These are phyloP conservation scores for rapeseed (Brassica napus) DNA, from an alignment of 345 rosid species.

Conservation along the genomic window DNA sequence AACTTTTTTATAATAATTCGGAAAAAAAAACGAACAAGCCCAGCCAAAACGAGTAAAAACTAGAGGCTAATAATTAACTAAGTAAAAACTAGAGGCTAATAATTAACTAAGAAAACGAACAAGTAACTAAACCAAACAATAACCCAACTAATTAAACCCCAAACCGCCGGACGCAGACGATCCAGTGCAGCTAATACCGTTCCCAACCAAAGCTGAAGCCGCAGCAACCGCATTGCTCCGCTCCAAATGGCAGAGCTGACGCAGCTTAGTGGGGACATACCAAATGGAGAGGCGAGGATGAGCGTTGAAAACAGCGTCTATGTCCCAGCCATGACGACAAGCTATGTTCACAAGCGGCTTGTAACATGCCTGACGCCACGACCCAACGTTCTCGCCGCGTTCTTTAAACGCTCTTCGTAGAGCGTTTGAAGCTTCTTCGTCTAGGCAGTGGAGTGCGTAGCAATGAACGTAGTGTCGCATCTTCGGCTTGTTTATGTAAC, in stretches of 20 bases:
- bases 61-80: slow-evolving; percentile 2
- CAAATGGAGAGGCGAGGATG: slow-evolving; percentile 88
- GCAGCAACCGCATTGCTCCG: slow-evolving; percentile 56
- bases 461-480: slow-evolving; percentile 98
- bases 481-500: slow-evolving; percentile 97
- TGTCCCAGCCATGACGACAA: slow-evolving; percentile 87
- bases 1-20: no score
- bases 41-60: not conserved
- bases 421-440: slow-evolving; percentile 79
- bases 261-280: slow-evolving; percentile 95
- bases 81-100: no score
- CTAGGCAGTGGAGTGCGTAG: slow-evolving; percentile 92
- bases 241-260: slow-evolving; percentile 89
- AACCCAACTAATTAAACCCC: not conserved
- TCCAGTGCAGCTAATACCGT: slow-evolving; percentile 25
- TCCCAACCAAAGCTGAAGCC: slow-evolving; percentile 48
- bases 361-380: slow-evolving; percentile 97
- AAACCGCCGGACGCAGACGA: slow-evolving; percentile 23
- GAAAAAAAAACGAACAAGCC: not conserved
- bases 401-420: slow-evolving; percentile 80
- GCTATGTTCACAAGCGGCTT: slow-evolving; percentile 87
- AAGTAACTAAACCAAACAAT: not conserved
- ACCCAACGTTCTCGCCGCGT: slow-evolving; percentile 93
- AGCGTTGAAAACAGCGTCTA: slow-evolving; percentile 81
- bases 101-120: slow-evolving; percentile 4